phyloP scores from a whole-genome alignment of 176 grass and related monocot genomes.

The Oryza australiensis region DNA sequence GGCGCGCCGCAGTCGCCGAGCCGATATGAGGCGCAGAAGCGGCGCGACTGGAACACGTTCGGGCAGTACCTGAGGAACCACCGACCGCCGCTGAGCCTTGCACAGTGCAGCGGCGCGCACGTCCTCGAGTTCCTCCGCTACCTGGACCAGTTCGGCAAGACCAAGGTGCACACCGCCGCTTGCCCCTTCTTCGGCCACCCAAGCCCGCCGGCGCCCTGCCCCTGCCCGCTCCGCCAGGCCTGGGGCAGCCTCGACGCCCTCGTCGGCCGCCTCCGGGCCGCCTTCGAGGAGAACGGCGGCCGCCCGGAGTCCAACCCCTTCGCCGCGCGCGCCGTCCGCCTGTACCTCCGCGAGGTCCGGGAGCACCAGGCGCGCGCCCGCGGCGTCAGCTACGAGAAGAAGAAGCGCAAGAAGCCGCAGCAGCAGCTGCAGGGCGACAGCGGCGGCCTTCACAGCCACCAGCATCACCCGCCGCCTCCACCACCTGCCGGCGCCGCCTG shows the following conservation, averaged over 20 bases:
- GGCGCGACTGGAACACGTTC: conserved; percentile 78
- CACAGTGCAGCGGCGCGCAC: conserved; percentile 88
- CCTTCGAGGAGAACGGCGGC: conserved; percentile 91
- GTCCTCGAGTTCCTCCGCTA: conserved; percentile 94
- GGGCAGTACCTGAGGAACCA: conserved; percentile 78
- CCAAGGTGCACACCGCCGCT: conserved; percentile 71
- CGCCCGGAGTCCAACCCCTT: conserved; percentile 86
- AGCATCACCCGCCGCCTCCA: conserved; percentile 27
- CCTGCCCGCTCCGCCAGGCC: conserved; percentile 85
- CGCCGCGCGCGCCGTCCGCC: conserved; percentile 76
- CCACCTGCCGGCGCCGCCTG: conserved; percentile 31
- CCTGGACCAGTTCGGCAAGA: conserved; percentile 97
- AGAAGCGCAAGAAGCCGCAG: conserved; percentile 88
- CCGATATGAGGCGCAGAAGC: conserved; percentile 75
- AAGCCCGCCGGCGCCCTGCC: conserved; percentile 74
- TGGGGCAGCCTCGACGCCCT: conserved; percentile 96
- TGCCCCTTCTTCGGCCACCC: conserved; percentile 93
- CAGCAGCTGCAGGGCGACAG: conserved; percentile 35
- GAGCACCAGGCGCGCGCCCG: conserved; percentile 86
- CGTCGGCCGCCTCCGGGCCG: conserved; percentile 81
- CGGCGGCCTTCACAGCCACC: conserved; percentile 24
- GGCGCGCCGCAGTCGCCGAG: conserved; percentile 53
- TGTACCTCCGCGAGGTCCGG: conserved; percentile 92
- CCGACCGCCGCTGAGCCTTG: conserved; percentile 64
- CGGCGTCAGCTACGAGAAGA: conserved; percentile 97